phyloP scores from a whole-genome alignment of 2,329 filamentous ascomycete genomes.

The Alternaria ventricosa region DNA sequence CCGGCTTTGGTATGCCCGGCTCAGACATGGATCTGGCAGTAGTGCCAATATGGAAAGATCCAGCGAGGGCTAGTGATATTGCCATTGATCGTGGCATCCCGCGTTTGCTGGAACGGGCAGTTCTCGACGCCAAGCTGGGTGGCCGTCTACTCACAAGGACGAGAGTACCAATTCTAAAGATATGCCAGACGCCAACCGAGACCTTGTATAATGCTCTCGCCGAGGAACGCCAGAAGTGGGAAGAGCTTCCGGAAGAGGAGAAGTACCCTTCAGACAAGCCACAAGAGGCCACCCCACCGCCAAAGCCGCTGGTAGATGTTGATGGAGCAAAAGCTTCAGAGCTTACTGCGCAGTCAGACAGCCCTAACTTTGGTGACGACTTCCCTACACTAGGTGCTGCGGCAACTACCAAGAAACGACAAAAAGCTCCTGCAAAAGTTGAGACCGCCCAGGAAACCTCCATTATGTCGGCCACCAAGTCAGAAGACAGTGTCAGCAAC shows the following conservation, averaged over 20 bases:
- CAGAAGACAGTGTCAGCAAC: slow-evolving; percentile 11
- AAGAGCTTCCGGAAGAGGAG: slow-evolving; percentile 59
- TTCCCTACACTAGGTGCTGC: slow-evolving; percentile 9
- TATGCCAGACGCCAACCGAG: slow-evolving; percentile 74
- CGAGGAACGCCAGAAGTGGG: slow-evolving; percentile 74
- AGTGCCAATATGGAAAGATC: slow-evolving; percentile 62
- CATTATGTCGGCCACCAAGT: slow-evolving; percentile 24
- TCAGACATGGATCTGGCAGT: slow-evolving; percentile 91
- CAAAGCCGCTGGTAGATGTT: slow-evolving; percentile 14
- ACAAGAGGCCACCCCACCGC: slow-evolving; percentile 16
- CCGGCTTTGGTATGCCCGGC: slow-evolving; percentile 85
- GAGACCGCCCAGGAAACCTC: slow-evolving; percentile 3
- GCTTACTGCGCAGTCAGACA: slow-evolving; percentile 10
- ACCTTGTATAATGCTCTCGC: slow-evolving; percentile 67
- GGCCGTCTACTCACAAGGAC: slow-evolving; percentile 79
- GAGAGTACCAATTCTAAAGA: slow-evolving; percentile 84
- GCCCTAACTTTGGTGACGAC: slow-evolving; percentile 1
- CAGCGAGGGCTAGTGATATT: slow-evolving; percentile 26
- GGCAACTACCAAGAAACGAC: slow-evolving; percentile 1
- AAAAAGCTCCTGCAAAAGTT: slow-evolving; percentile 4
- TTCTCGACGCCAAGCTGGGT: slow-evolving; percentile 75
- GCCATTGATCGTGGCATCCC: slow-evolving; percentile 68
- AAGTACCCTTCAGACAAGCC: slow-evolving; percentile 44
- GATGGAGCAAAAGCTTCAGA: slow-evolving; percentile 17
- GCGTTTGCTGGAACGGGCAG: slow-evolving; percentile 74